phyloP scores from a whole-genome alignment of 2,329 filamentous ascomycete species.

The Phialocephala subalpina region DNA sequence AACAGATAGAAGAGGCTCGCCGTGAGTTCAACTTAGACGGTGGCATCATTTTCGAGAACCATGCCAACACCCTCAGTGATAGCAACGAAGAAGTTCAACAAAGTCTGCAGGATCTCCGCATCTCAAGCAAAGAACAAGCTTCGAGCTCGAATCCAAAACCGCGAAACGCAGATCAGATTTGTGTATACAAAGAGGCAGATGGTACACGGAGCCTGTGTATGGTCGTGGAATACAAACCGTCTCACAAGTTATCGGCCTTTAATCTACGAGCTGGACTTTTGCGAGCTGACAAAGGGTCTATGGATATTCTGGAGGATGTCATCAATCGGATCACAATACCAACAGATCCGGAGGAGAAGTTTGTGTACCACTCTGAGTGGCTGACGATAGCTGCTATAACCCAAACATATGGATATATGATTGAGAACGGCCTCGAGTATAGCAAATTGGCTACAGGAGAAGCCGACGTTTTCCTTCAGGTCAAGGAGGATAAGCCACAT shows the following conservation, averaged over 20 bases:
- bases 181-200: conserved; percentile 35
- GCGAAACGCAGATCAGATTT: conserved; percentile 35
- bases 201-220: conserved; percentile 30
- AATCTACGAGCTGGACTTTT: conserved; percentile 52
- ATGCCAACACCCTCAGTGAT: conserved; percentile 36
- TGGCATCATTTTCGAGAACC: conserved; percentile 37
- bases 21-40: conserved; percentile 35
- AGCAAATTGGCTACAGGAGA: conserved; percentile 40
- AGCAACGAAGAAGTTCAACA: conserved; percentile 37
- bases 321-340: conserved; percentile 43
- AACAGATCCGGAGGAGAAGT: conserved; percentile 44
- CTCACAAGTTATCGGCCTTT: conserved; percentile 52
- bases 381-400: conserved; percentile 53
- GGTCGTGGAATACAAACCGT: conserved; percentile 55
- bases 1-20: conserved; percentile 39
- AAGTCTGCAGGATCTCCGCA: conserved; percentile 33
- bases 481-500: conserved; percentile 34
- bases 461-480: conserved; percentile 39
- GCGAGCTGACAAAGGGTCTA: conserved; percentile 27
- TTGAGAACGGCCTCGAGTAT: conserved; percentile 48
- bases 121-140: conserved; percentile 28
- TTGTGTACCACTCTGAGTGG: conserved; percentile 47
- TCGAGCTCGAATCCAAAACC: conserved; percentile 33
- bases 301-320: conserved; percentile 49
- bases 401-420: conserved; percentile 59